Base-by-base conservation (phyloP, 371 early-diverging fungal species). In the Thermomucor indicae-seudaticae region DNA sequence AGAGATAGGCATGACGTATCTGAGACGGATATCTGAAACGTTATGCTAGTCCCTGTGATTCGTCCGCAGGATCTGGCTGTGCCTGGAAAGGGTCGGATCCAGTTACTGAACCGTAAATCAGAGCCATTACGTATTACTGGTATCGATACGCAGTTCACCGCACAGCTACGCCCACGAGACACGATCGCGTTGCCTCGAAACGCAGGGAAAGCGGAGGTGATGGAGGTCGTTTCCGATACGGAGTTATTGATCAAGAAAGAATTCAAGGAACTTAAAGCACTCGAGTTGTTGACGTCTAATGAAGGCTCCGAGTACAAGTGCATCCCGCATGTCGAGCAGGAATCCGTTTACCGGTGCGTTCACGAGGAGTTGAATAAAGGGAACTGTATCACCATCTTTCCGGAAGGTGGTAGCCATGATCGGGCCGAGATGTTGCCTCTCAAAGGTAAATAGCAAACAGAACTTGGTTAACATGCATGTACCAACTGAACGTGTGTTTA, bases 391-490 rank as follows among this genome's bases (percentile, higher is more conserved):
- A 97, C 97, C 6, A 98, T 98, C 53, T 98, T 98, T 66, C 98
- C 98, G 2, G 98, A 97, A 60, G 97, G 98, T 23, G 97, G 98
- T 6, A 90, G 90, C 47, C 98, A 98, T 67, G 98, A 98, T 60
- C 90, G 96, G 25, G 81, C 92, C 10, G 91, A 95, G 57, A 82
- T 98, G 80, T 66, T 98, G 46, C 97, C 97, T 25, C 70, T 97
- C 43, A 97, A 96, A 81, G 83, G 83, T 82, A 58, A 19, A 35
- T 34, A 20, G 12, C 8, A 32, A 47, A 8, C 8, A 11, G 29
- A 27, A 23, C 1, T 0, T n/a, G 22, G 17, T 5, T 14, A 35
- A 37, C 6, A 32, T 19, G 20, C 5, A 42, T 42, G 23, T 43
- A 8, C 20, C 3, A 30, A 28, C n/a, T 14, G n/a, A 16, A 29